Conservation (phyloP, 306 rosid species). For the Luffa acutangula region DNA sequence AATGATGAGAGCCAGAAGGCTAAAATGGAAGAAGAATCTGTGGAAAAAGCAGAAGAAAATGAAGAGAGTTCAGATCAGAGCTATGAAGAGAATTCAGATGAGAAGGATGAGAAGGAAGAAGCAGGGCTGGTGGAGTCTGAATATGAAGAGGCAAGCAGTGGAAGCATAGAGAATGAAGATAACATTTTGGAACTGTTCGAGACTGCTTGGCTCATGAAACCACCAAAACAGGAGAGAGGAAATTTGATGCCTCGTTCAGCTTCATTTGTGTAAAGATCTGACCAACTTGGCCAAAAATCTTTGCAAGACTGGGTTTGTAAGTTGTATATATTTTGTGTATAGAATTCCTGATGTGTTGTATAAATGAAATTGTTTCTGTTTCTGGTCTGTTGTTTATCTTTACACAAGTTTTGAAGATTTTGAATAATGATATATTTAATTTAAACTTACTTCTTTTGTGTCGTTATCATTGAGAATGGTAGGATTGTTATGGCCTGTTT, state of each 20-base stretch:
- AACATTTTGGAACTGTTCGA: conserved; percentile 52
- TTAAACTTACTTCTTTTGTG: not conserved
- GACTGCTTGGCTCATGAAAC: conserved; percentile 48
- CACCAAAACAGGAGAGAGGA: not conserved
- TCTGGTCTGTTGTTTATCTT: not conserved
- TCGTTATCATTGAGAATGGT: not conserved
- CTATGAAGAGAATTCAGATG: not conserved
- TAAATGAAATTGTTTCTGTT: not conserved
- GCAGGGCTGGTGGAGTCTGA: not conserved
- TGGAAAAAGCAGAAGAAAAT: not conserved
- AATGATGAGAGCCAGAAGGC: not conserved
- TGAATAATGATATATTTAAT: not conserved
- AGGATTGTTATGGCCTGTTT: not conserved
- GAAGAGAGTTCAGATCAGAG: not conserved
- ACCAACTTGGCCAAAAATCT: not conserved
- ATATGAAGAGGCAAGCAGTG: not conserved
- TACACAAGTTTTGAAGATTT: not conserved
- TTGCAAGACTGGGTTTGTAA: not conserved
- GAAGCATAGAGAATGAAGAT: conserved; percentile 6
- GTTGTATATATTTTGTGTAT: not conserved
- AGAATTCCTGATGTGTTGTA: not conserved
- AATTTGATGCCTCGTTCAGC: not conserved
- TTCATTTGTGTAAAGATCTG: not conserved
- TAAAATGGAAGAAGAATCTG: not conserved
- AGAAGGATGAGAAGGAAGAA: not conserved